phyloP scores from a whole-genome alignment of 306 rosid species.

The Fragaria vesca region DNA sequence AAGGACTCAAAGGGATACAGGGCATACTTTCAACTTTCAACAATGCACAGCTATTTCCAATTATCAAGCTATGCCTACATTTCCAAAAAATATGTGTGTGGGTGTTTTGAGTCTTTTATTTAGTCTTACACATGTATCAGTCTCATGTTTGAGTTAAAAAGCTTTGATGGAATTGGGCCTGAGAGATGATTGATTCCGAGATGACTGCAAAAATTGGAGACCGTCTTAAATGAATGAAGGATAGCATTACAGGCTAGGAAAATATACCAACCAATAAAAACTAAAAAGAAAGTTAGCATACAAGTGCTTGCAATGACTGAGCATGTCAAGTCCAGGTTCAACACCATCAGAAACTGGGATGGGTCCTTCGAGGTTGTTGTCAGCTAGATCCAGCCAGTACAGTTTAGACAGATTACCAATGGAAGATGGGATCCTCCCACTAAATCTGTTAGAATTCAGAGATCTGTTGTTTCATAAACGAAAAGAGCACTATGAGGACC shows the following conservation, averaged over 20 bases:
- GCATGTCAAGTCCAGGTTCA: constrained; percentile 34
- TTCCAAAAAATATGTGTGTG: neutral
- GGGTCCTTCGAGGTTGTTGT: constrained; percentile 32
- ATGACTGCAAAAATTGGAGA: constrained; percentile 41
- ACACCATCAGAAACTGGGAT: constrained; percentile 33
- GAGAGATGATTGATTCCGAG: constrained; percentile 52
- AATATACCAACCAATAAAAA: neutral
- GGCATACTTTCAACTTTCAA: neutral
- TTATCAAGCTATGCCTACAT: neutral
- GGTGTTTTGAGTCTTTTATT: neutral
- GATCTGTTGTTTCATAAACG: constrained; percentile 27
- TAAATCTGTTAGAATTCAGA: constrained; percentile 33
- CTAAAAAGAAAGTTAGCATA: constrained; percentile 11
- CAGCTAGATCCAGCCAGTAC: constrained; percentile 43
- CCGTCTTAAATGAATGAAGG: neutral
- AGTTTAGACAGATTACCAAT: constrained; percentile 42
- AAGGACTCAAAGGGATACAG: neutral
- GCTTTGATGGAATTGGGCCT: constrained; percentile 49
- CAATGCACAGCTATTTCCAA: neutral
- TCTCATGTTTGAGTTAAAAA: constrained; percentile 52
- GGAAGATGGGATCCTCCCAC: constrained; percentile 35
- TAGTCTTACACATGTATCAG: constrained; percentile 63
- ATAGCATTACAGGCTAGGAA: neutral
- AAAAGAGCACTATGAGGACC: neutral
- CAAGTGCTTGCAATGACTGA: constrained; percentile 38